These are phyloP conservation scores for Diutina sp. DNA, from an alignment of 1,139 yeast species.

Conservation along the genomic window DNA sequence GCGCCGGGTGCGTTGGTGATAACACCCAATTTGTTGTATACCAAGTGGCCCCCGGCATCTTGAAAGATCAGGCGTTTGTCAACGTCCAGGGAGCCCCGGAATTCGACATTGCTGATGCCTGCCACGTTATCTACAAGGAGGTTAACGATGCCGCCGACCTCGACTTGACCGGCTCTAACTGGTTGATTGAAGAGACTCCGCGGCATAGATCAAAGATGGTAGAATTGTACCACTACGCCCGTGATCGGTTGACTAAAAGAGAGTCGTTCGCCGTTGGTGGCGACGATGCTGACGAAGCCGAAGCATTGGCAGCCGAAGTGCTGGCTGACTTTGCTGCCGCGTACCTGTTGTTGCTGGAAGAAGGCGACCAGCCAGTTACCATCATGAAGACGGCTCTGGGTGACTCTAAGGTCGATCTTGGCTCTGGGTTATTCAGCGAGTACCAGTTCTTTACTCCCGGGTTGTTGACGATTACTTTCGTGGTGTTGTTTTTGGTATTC, in stretches of 20 bases:
- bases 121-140: background rate
- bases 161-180: background rate
- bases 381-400: background rate
- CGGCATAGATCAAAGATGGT: background rate
- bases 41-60: background rate
- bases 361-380: background rate
- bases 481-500: slow-evolving; percentile 37
- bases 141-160: background rate
- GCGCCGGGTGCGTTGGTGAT: background rate
- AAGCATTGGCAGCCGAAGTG: background rate
- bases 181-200: background rate
- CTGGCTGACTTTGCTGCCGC: background rate
- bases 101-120: background rate
- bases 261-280: background rate
- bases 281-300: background rate
- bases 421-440: background rate
- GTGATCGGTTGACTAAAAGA: background rate
- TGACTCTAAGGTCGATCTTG: background rate
- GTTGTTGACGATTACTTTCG: slow-evolving; percentile 53
- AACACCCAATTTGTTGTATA: background rate
- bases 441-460: slow-evolving; percentile 20
- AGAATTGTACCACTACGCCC: background rate
- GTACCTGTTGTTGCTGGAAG: background rate
- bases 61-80: background rate
- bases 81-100: background rate